A percentile compares a stretch with the other conserved stretches of the same genome.
phyloP scores from a whole-genome alignment of 345 rosid species.

The Stellera chamaejasme region DNA sequence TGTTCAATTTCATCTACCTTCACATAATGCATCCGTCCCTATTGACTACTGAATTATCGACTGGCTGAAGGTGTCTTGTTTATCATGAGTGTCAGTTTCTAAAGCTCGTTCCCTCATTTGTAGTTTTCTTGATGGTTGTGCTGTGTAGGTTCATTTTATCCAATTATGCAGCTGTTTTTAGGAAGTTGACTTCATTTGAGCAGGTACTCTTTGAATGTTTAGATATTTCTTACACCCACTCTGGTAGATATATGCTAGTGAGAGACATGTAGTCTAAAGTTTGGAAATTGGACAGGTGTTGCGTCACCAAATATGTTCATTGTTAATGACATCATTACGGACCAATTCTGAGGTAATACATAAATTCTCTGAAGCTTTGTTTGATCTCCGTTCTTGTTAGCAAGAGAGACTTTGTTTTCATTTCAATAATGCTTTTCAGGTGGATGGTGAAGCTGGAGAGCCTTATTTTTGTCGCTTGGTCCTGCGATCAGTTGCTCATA shows the following conservation, averaged over 20 bases:
- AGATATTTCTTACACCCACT: slow-evolving; percentile 2
- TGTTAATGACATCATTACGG: slow-evolving; percentile 94
- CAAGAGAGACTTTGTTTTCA: slow-evolving; percentile 8
- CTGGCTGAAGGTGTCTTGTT: background rate
- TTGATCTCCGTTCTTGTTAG: background rate
- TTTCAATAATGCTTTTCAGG: slow-evolving; percentile 34
- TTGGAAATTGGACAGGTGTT: slow-evolving; percentile 54
- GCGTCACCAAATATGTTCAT: slow-evolving; percentile 93
- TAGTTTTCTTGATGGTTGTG: slow-evolving; percentile 12
- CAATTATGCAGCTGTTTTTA: slow-evolving; percentile 74
- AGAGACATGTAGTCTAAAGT: slow-evolving; percentile 20
- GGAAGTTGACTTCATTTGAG: slow-evolving; percentile 61
- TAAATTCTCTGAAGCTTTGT: background rate
- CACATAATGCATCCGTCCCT: too few relatives aligned
- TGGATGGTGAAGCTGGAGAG: slow-evolving; percentile 95
- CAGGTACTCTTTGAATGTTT: slow-evolving; percentile 42
- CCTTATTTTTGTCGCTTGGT: slow-evolving; percentile 95
- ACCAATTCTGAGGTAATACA: slow-evolving; percentile 74
- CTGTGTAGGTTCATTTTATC: slow-evolving; percentile 79
- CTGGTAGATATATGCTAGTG: slow-evolving; percentile 14
- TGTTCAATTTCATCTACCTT: too few relatives aligned
- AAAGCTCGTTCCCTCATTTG: background rate
- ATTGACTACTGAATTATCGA: background rate
- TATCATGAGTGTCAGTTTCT: too few relatives aligned
- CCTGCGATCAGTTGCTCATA: slow-evolving; percentile 93